A percentile compares a stretch with the other conserved stretches of the same genome.
These are phyloP conservation scores for Cutaneotrichosporon sp. DNA, from an alignment of 1,284 basidiomycete species.

Conservation along the genomic window DNA sequence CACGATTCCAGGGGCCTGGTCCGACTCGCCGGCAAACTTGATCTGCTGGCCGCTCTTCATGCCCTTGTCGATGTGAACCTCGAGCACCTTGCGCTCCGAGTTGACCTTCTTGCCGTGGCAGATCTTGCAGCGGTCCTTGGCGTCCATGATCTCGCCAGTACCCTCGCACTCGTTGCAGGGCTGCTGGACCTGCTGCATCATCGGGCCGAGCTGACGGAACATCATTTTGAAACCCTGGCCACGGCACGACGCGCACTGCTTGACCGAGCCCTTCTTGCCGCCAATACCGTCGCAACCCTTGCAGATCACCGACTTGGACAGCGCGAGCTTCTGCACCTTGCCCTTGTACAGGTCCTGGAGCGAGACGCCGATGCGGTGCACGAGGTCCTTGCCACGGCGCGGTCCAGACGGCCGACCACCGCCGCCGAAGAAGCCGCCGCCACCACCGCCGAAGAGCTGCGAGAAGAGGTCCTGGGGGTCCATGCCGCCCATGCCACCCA, in stretches of 20 bases:
- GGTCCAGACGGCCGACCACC: slow-evolving; percentile 65
- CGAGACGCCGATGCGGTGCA: slow-evolving; percentile 92
- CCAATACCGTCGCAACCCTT: slow-evolving; percentile 91
- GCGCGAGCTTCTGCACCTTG: slow-evolving; percentile 95
- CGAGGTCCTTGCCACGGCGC: slow-evolving; percentile 97
- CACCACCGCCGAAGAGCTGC: slow-evolving; percentile 82
- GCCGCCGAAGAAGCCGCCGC: slow-evolving; percentile 61
- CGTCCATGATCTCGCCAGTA: slow-evolving; percentile 88
- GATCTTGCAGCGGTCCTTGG: slow-evolving; percentile 86
- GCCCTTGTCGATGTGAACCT: slow-evolving; percentile 99
- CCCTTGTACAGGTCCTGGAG: slow-evolving; percentile 98
- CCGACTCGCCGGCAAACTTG: slow-evolving; percentile 90
- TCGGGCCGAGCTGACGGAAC: slow-evolving; percentile 89
- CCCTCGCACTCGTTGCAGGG: slow-evolving; percentile 91
- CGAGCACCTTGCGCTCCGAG: slow-evolving; percentile 94
- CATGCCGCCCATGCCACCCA: slow-evolving; percentile 77
- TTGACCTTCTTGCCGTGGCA: slow-evolving; percentile 96
- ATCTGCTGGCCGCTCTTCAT: slow-evolving; percentile 99
- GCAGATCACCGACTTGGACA: slow-evolving; percentile 95
- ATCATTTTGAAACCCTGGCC: slow-evolving; percentile 92
- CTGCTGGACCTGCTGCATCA: slow-evolving; percentile 99
- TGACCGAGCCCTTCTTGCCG: slow-evolving; percentile 94
- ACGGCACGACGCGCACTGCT: slow-evolving; percentile 72
- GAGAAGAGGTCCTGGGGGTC: slow-evolving; percentile 97
- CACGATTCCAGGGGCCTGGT: slow-evolving; percentile 85